These are phyloP conservation scores for Cenchrus americanus DNA, from an alignment of 176 grass and related monocot species.

Conservation along the genomic window DNA sequence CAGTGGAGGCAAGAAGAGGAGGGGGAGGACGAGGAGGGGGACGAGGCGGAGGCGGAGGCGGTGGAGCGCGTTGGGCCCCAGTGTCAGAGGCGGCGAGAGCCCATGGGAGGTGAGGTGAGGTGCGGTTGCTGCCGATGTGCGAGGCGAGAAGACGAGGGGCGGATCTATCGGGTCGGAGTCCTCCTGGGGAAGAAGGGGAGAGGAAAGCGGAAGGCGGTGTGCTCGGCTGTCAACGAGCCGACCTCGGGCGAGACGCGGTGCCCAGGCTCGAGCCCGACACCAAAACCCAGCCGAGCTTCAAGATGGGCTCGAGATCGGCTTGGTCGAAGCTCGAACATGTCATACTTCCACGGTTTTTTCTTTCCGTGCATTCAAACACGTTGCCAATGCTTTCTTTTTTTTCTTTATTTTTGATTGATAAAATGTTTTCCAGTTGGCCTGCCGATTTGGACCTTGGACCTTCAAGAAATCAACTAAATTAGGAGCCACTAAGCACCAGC, in stretches of 20 bases:
- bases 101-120: not conserved
- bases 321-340: not conserved
- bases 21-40: not conserved
- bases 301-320: not conserved
- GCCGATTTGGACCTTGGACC: not conserved
- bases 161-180: not conserved
- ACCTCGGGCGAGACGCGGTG: not conserved
- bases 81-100: conserved; percentile 36
- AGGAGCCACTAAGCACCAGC: not conserved
- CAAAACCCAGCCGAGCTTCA: not conserved
- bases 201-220: conserved; percentile 24
- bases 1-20: conserved; percentile 5
- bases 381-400: not conserved
- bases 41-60: not conserved
- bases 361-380: not conserved
- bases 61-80: conserved; percentile 1
- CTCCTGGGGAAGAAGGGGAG: conserved; percentile 30
- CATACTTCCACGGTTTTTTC: not conserved
- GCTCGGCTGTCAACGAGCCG: conserved; percentile 7
- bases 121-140: not conserved
- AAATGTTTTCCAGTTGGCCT: no score
- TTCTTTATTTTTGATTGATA: no score
- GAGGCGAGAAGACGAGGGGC: conserved; percentile 15
- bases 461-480: not conserved
- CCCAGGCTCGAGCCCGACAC: not conserved